Base-by-base conservation (phyloP, 805 yeast genomes). In the Brettanomyces naardenensis region DNA sequence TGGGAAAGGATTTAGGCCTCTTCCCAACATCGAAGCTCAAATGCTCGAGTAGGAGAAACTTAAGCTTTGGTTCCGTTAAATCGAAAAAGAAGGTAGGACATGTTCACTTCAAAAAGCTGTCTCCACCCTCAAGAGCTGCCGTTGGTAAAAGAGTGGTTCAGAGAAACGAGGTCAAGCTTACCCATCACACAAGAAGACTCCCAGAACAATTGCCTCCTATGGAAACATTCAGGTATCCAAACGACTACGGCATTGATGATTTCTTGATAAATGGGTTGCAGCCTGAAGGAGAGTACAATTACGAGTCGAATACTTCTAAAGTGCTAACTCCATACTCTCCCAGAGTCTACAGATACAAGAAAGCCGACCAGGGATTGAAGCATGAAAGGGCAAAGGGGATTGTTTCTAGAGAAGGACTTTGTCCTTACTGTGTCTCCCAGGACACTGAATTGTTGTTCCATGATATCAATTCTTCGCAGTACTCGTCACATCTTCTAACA, bases 391-490 rank as follows among this genome's bases (percentile, higher is more conserved):
- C 33, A 9, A 32, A n/a, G 7, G 23, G 29, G 6, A 25, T 34
- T 17, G 36, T 38, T 15, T 28, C 31, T 47, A 28, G 54, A 40
- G 38, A 43, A 32, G 50, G 48, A 6, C 26, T 46, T n/a, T 46
- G 50, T 15, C 48, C 48, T n/a, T 46, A 40, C 33, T 46, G 50
- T 33, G 19, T 13, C 4, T 9, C 20, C 2, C 15, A 26, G 4
- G 13, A 32, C 11, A 17, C 38, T 38, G 35, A 38, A 5, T 15
- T 23, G 3, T 5, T 36, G 5, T 49, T 49, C 31, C 36, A 37
- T 31, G 52, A 49, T 27, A 40, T 49, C 41, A 49, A 48, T 21
- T 41, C 38, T 17, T 48, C 53, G 6, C 34, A 35, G 11, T 50
- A 48, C 28, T 40, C 48, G 9, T 43, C 45, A 11, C 54, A 50